Base-by-base conservation (phyloP, 495 filamentous ascomycete genomes). In the Penicillium crystallinum region DNA sequence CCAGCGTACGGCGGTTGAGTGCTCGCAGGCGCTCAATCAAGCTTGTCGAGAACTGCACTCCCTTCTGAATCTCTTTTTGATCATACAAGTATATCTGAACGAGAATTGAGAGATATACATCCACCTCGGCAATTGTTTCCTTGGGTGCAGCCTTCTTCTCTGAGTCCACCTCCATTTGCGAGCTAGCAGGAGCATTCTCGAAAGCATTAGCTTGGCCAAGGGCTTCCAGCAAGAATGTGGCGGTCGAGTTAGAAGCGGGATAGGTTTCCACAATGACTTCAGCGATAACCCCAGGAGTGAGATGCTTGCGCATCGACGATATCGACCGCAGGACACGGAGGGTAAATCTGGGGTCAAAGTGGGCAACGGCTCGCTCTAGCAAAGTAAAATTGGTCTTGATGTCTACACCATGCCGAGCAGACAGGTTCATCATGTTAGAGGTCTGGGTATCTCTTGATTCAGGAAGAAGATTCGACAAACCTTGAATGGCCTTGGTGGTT, bases 311-410 rank as follows among this genome's bases (percentile, higher is more conserved):
- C 69, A 97, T 84, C 51, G 90, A 90, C 34, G 93, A 96, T 73
- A 96, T 95, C 51, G 91, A 95, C 46, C 93, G 87, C 49, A 98
- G 81, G 49, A 93, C 93, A 56, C 95, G 81, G 49, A 98, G 85
- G 41, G 91, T 88, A 72, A 96, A 98, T 73, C 93, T 86, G 44
- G 91, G 82, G 75, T 98, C 93, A 66, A 97, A 98, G 61, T 96
- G 81, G 55, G 86, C 74, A 53, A 97, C 91, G 56, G 93, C 93
- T 63, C 90, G 88, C 58, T 96, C 91, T 53, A 98, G 81, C 23
- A 97, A 81, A 46, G 80, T 79, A 64, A 96, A 96, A 72, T 95
- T 96, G 78, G 79, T 82, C 74, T 91, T 91, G 77, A 97, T 96
- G 65, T 96, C 93, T 95, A 58, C 50, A 44, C 2, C 34, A 21